A percentile compares a stretch with the other conserved stretches of the same genome.
These are phyloP conservation scores for Colletotrichum kahawae DNA, from an alignment of 2,329 filamentous ascomycete genomes.

Conservation along the genomic window DNA sequence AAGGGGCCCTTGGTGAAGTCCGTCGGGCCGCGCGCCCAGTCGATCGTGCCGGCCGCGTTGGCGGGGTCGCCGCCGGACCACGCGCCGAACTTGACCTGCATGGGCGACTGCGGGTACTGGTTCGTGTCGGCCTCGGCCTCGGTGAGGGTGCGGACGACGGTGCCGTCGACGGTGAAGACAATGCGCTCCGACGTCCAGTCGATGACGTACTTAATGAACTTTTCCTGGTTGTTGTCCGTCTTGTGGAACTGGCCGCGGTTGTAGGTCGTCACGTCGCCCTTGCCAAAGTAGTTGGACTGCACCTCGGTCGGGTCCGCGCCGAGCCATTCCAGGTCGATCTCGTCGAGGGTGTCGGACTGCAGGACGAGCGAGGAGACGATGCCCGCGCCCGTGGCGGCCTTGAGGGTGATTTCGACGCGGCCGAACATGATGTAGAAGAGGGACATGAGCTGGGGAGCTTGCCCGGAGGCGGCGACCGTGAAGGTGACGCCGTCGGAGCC, in stretches of 20 bases:
- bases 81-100: conserved; percentile 89
- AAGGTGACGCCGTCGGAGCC: conserved; percentile 79
- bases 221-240: conserved; percentile 70
- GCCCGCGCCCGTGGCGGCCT: conserved; percentile 84
- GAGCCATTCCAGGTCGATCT: conserved; percentile 98
- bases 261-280: conserved; percentile 84
- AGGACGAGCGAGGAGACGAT: conserved; percentile 94
- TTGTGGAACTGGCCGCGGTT: conserved; percentile 85
- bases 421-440: conserved; percentile 99
- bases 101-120: conserved; percentile 94
- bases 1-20: conserved; percentile 86
- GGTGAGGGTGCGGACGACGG: conserved; percentile 76
- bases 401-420: conserved; percentile 83
- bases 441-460: conserved; percentile 84
- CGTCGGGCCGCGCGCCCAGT: conserved; percentile 86
- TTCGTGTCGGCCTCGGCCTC: conserved; percentile 69
- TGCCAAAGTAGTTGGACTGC: conserved; percentile 98
- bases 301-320: conserved; percentile 77
- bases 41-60: conserved; percentile 82
- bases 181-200: conserved; percentile 90
- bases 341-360: conserved; percentile 89
- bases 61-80: conserved; percentile 90
- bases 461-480: conserved; percentile 77
- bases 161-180: conserved; percentile 84
- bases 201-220: conserved; percentile 85